A percentile compares a stretch with the other conserved stretches of the same genome.
Evolutionary conservation across 192 early-diverging fungal genomes (phyloP).

Genomic region (Kappamyces sp.): DNA sequence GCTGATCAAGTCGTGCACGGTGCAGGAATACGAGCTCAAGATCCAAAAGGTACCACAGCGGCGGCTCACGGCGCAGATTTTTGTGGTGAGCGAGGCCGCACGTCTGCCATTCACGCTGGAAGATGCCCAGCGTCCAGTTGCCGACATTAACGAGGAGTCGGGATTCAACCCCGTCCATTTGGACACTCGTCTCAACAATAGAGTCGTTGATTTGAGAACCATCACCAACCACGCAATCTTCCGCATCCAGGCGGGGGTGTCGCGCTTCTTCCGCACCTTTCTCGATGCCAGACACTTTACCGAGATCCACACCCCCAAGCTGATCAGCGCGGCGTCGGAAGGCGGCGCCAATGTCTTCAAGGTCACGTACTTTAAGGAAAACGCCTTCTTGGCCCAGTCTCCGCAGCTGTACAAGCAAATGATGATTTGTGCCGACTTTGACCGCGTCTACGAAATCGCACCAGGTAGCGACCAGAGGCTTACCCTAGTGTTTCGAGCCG

Average conservation of each 20-base stretch:
- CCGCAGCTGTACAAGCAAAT: slow-evolving; percentile 99
- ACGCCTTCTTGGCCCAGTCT: slow-evolving; percentile 93
- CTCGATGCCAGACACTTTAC: slow-evolving; percentile 72
- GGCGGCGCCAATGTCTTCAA: slow-evolving; percentile 98
- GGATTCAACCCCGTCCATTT: slow-evolving; percentile 71
- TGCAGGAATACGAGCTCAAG: slow-evolving; percentile 85
- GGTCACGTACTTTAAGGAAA: slow-evolving; percentile 90
- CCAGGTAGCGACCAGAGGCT: slow-evolving; percentile 35
- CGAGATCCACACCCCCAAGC: slow-evolving; percentile 98
- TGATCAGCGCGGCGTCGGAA: slow-evolving; percentile 86
- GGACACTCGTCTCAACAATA: slow-evolving; percentile 89
- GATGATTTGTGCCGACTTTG: slow-evolving; percentile 95
- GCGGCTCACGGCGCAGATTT: slow-evolving; percentile 29
- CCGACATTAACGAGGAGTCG: slow-evolving; percentile 67
- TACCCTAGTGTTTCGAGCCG: slow-evolving; percentile 87
- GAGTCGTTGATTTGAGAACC: slow-evolving; percentile 48
- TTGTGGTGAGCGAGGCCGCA: slow-evolving; percentile 67
- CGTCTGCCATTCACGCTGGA: slow-evolving; percentile 88
- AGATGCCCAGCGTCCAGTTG: slow-evolving; percentile 80
- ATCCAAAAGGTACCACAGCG: slow-evolving; percentile 66
- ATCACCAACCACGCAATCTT: slow-evolving; percentile 96
- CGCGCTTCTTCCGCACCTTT: slow-evolving; percentile 93
- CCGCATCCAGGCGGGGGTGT: slow-evolving; percentile 90
- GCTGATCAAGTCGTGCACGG: slow-evolving; percentile 85
- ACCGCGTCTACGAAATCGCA: slow-evolving; percentile 95